Evolutionary conservation across 306 rosid species (phyloP).

Genomic region (Dalbergia oliveri): DNA sequence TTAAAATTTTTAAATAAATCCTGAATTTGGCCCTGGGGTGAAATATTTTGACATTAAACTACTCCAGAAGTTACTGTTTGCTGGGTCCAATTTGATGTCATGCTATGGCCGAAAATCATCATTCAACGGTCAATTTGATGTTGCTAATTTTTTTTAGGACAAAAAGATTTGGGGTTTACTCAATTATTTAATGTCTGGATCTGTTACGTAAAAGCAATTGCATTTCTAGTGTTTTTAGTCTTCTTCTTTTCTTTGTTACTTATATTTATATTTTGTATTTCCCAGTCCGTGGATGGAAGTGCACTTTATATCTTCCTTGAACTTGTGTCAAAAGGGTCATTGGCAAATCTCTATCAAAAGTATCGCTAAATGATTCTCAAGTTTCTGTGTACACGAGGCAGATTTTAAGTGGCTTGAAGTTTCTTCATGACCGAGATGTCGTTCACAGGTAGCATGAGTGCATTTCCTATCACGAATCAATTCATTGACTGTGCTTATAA

Average conservation of each 20-base stretch:
- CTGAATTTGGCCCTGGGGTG: not conserved
- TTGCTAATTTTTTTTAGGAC: not conserved
- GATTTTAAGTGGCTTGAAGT: slow-evolving; percentile 69
- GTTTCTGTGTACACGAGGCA: slow-evolving; percentile 73
- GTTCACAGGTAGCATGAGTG: slow-evolving; percentile 66
- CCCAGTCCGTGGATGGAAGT: slow-evolving; percentile 54
- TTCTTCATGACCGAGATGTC: slow-evolving; percentile 71
- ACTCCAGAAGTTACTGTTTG: not conserved
- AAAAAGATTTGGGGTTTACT: not conserved
- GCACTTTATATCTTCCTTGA: slow-evolving; percentile 73
- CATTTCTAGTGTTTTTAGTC: slow-evolving; percentile 8
- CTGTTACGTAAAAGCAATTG: slow-evolving; percentile 19
- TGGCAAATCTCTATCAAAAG: slow-evolving; percentile 62
- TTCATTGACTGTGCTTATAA: slow-evolving; percentile 6
- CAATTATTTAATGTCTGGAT: slow-evolving; percentile 13
- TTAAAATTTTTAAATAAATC: not conserved
- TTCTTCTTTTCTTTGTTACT: slow-evolving; percentile 27
- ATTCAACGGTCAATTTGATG: slow-evolving; percentile 1
- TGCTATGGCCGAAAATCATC: not conserved
- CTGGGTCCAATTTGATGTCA: not conserved
- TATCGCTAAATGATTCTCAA: slow-evolving; percentile 69
- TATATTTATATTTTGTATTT: slow-evolving; percentile 32
- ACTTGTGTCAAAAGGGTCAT: slow-evolving; percentile 71
- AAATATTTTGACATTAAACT: not conserved
- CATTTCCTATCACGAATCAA: slow-evolving; percentile 17